Evolutionary conservation across 2,329 filamentous ascomycete genomes (phyloP).

Genomic region (Colletotrichum sp.): DNA sequence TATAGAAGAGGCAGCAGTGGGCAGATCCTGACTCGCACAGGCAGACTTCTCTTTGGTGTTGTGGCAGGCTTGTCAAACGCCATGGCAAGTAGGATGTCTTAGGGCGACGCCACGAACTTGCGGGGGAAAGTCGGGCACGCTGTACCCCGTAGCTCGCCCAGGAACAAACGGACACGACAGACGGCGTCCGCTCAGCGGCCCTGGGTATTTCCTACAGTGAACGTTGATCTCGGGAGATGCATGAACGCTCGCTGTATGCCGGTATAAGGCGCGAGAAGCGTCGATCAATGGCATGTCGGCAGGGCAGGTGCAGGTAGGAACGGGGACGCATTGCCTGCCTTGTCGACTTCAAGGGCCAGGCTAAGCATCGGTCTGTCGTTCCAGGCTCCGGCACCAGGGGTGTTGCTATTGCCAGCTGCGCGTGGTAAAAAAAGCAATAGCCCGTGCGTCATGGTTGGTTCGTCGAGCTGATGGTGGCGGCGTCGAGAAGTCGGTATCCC

Average conservation of each 20-base stretch:
- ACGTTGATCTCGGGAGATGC: neutral
- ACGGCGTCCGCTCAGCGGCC: neutral
- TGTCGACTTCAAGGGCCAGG: neutral
- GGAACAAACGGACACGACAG: neutral
- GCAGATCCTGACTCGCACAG: slow-evolving; percentile 11
- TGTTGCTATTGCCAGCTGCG: neutral
- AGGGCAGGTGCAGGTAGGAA: neutral
- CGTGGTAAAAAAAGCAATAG: neutral
- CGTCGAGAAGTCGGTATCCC: neutral
- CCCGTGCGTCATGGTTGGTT: neutral
- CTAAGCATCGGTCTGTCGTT: neutral
- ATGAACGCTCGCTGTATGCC: neutral
- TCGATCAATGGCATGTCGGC: neutral
- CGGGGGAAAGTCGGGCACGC: neutral
- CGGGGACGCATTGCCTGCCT: neutral
- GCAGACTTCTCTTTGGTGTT: slow-evolving; percentile 1
- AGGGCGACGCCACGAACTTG: slow-evolving; percentile 17
- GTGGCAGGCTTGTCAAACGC: slow-evolving; percentile 20
- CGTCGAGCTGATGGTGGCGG: slow-evolving; percentile 5
- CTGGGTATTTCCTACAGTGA: neutral
- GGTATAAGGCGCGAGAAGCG: neutral
- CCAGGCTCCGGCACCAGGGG: neutral
- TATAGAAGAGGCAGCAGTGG: slow-evolving; percentile 7
- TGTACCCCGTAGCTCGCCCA: neutral
- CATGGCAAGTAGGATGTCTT: slow-evolving; percentile 17